A percentile compares a stretch with the other conserved stretches of the same genome.
Evolutionary conservation across 768 basidiomycete genomes (phyloP).

Genomic region (Boletellus ananiceps): DNA sequence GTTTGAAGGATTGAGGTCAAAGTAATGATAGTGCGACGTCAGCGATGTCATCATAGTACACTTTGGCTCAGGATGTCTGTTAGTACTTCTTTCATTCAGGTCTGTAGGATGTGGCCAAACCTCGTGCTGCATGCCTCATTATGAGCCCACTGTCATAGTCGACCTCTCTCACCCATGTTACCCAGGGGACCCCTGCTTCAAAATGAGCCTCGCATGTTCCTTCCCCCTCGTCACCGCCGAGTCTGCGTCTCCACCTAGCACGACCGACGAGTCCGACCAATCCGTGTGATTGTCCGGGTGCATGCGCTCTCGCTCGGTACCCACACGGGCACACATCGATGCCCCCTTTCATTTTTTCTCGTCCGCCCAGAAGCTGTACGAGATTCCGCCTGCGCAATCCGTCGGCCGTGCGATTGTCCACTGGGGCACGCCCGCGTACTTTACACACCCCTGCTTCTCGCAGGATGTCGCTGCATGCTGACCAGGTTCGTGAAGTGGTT

Average conservation of each 20-base stretch:
- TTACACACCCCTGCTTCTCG: constrained; percentile 61
- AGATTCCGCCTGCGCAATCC: constrained; percentile 51
- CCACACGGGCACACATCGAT: constrained; percentile 78
- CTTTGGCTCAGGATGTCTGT: too few species aligned
- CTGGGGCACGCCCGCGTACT: constrained; percentile 49
- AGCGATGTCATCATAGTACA: too few species aligned
- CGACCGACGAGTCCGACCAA: constrained; percentile 16
- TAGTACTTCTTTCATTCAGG: too few species aligned
- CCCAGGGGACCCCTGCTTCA: constrained; percentile 26
- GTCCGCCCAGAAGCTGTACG: constrained; percentile 52
- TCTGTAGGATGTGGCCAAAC: too few species aligned
- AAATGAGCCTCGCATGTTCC: constrained; percentile 19
- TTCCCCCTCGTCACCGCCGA: constrained; percentile 5
- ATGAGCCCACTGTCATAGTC: constrained; percentile 18
- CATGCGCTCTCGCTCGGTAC: constrained; percentile 51
- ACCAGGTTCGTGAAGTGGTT: too few species aligned
- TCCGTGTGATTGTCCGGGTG: constrained; percentile 19
- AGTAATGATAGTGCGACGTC: neutral
- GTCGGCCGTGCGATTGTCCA: constrained; percentile 51
- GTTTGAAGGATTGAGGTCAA: neutral
- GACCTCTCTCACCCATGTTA: constrained; percentile 31
- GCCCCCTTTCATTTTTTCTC: constrained; percentile 70
- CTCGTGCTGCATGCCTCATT: neutral
- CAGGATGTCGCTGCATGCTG: constrained; percentile 34
- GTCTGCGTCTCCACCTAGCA: neutral